Percentiles rank a stretch among this genome's conserved stretches.
phyloP scores from a whole-genome alignment of 1,284 basidiomycete species.

The Microbotryomycetes sp. region DNA sequence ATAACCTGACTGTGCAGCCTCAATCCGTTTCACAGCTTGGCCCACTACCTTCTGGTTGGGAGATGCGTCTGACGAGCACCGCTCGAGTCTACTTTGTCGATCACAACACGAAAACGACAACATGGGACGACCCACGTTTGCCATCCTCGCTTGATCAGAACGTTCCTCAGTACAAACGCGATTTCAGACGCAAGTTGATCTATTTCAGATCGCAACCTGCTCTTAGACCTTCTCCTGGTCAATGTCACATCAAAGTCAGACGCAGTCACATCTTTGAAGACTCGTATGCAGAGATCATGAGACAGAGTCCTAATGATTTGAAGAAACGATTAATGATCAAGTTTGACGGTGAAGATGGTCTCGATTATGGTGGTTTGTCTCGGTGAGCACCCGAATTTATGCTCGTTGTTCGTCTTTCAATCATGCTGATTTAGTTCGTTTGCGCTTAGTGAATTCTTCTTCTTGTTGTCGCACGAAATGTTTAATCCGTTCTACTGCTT shows the following conservation, averaged over 20 bases:
- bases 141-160: constrained; percentile 79
- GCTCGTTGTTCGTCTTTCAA: not conserved
- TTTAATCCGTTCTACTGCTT: constrained; percentile 89
- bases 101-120: constrained; percentile 79
- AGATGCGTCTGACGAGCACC: constrained; percentile 90
- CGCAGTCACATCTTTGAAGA: constrained; percentile 93
- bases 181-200: constrained; percentile 95
- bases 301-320: constrained; percentile 83
- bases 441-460: constrained; percentile 87
- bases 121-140: constrained; percentile 88
- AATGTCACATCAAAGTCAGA: constrained; percentile 94
- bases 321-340: constrained; percentile 98
- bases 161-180: constrained; percentile 98
- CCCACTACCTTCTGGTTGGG: constrained; percentile 92
- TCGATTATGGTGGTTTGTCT: constrained; percentile 96
- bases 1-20: constrained; percentile 68
- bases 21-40: constrained; percentile 84
- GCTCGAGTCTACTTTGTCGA: constrained; percentile 94
- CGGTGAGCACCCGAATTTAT: constrained; percentile 52
- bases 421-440: constrained; percentile 4
- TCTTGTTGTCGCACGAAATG: constrained; percentile 91
- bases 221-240: constrained; percentile 69
- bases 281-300: constrained; percentile 93
- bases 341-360: constrained; percentile 96
- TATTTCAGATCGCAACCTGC: constrained; percentile 98